Evolutionary conservation across 140 eudicot species (phyloP).

Genomic region (Flaveria floridana): DNA sequence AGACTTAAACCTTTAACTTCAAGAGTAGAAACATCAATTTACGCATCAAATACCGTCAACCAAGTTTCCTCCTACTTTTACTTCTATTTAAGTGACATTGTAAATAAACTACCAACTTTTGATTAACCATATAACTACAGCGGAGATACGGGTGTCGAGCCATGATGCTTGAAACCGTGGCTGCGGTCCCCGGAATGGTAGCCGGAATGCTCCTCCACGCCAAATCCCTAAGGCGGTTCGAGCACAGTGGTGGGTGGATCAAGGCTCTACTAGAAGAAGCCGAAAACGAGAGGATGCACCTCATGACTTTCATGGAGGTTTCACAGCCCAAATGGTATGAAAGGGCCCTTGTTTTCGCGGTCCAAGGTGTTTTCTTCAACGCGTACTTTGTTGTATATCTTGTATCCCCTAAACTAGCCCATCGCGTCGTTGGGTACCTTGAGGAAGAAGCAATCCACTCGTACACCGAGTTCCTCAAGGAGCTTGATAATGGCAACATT

Average conservation of each 20-base stretch:
- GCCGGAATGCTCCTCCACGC: conserved; percentile 93
- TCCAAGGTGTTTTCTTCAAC: conserved; percentile 93
- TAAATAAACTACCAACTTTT: background rate
- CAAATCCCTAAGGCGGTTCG: conserved; percentile 83
- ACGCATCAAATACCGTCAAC: too few relatives aligned
- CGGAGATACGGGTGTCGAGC: conserved; percentile 93
- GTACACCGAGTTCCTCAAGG: too few relatives aligned
- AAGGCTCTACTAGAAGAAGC: conserved; percentile 85
- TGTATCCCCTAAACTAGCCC: conserved; percentile 55
- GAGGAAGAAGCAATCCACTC: too few relatives aligned
- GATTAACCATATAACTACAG: conserved; percentile 25
- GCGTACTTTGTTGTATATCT: conserved; percentile 78
- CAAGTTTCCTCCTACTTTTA: background rate
- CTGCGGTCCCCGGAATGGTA: conserved; percentile 97
- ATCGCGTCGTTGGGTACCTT: too few relatives aligned
- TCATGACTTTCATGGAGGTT: conserved; percentile 98
- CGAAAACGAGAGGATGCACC: conserved; percentile 93
- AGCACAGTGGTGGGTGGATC: conserved; percentile 98
- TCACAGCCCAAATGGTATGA: conserved; percentile 85
- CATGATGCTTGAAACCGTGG: conserved; percentile 97
- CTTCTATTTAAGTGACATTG: too few relatives aligned
- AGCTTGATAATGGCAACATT: too few relatives aligned
- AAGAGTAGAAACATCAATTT: too few relatives aligned
- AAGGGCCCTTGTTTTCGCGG: conserved; percentile 78
- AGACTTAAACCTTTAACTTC: too few relatives aligned